Conservation (phyloP, 2,329 filamentous ascomycete genomes). For the Calonectria leucothoes region DNA sequence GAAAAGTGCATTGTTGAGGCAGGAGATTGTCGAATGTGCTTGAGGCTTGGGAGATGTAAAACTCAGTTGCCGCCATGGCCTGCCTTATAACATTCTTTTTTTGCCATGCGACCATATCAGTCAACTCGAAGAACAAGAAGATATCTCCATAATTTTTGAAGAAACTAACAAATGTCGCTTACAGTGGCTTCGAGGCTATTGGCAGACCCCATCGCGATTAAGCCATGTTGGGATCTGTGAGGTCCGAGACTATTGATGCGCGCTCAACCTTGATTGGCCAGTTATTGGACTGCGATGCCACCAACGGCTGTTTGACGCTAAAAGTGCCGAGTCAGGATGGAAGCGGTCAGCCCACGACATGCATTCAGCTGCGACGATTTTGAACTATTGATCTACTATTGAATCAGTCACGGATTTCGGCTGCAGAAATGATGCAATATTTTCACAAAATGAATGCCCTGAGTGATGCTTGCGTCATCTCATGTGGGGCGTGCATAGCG, state of each 20-base stretch:
- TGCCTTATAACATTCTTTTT: background rate
- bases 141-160: background rate
- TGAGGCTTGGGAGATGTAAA: background rate
- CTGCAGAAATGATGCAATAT: background rate
- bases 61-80: no score
- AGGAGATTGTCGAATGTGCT: background rate
- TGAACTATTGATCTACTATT: background rate
- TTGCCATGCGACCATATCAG: no score
- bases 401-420: background rate
- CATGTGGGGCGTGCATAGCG: no score
- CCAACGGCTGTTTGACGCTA: background rate
- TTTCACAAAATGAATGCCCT: background rate
- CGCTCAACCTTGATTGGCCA: background rate
- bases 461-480: background rate
- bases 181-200: background rate
- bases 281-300: background rate
- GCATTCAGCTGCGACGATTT: background rate
- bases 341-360: background rate
- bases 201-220: background rate
- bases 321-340: background rate
- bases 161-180: background rate
- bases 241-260: background rate
- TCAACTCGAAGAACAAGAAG: background rate
- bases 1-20: background rate
- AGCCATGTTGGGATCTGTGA: background rate